phyloP scores from a whole-genome alignment of 1,284 basidiomycete genomes.

The Gymnopus androsaceus region DNA sequence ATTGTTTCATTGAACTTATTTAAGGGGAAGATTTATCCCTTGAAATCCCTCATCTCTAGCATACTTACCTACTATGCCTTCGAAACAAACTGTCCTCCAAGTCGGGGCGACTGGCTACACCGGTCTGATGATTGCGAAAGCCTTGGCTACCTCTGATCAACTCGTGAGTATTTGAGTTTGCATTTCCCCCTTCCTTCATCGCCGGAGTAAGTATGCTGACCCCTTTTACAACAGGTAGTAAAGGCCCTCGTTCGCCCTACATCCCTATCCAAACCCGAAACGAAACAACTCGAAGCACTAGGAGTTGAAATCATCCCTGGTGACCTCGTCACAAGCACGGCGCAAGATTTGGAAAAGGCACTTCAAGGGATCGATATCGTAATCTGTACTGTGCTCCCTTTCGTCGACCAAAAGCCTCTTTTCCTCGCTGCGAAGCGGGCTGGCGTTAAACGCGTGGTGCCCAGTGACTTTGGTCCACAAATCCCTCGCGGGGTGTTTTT shows the following conservation, averaged over 20 bases:
- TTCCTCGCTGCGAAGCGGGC: slow-evolving; percentile 5
- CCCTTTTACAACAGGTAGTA: not conserved
- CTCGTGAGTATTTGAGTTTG: no score
- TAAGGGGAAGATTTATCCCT: no score
- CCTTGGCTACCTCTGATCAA: not conserved
- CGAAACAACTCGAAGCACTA: not conserved
- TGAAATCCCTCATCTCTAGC: no score
- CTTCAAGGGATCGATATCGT: not conserved
- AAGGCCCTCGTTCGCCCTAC: not conserved
- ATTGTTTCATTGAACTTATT: no score
- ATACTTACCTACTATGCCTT: not conserved
- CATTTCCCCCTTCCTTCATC: not conserved
- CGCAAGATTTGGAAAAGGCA: not conserved
- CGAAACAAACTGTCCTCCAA: slow-evolving; percentile 4
- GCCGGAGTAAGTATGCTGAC: no score
- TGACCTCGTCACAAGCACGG: not conserved
- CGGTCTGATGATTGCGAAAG: not conserved
- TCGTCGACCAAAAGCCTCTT: not conserved
- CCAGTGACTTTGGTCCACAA: slow-evolving; percentile 2
- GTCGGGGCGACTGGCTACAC: slow-evolving; percentile 3
- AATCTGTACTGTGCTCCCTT: not conserved
- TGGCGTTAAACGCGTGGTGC: slow-evolving; percentile 8
- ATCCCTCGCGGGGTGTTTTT: not conserved
- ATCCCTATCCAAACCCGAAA: not conserved
- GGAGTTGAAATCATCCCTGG: slow-evolving; percentile 5